These are phyloP conservation scores for Ascodesmis nigricans DNA, from an alignment of 495 filamentous ascomycete genomes.

Conservation along the genomic window DNA sequence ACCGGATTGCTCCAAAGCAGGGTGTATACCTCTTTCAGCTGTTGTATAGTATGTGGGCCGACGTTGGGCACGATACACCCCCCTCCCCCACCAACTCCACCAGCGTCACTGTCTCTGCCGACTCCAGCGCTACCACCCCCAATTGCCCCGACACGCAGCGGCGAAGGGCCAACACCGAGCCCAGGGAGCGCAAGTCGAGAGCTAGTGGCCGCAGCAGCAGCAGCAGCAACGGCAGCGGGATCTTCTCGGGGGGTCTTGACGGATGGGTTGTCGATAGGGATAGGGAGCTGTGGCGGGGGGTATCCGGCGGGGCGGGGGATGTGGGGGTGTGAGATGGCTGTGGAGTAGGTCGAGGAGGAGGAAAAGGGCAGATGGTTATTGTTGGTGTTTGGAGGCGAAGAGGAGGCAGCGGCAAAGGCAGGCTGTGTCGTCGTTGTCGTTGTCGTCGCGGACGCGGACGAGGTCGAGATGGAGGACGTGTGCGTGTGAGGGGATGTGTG, in stretches of 20 bases:
- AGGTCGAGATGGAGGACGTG: background rate
- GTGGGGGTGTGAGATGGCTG: no score
- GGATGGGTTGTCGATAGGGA: no score
- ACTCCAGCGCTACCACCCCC: background rate
- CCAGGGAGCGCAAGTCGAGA: constrained; percentile 2
- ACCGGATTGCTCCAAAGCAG: constrained; percentile 14
- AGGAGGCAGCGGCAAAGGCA: no score
- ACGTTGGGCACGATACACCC: constrained; percentile 5
- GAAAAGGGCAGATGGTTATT: no score
- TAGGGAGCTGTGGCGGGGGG: no score
- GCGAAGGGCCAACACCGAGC: constrained; percentile 4
- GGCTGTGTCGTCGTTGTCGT: constrained; percentile 2
- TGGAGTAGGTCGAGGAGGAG: no score
- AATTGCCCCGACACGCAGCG: no score
- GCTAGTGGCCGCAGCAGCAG: constrained; percentile 6
- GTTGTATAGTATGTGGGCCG: constrained; percentile 16
- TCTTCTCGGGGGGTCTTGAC: no score
- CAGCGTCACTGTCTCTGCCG: background rate
- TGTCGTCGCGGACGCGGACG: background rate
- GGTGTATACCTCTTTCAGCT: constrained; percentile 22
- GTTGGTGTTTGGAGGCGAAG: no score
- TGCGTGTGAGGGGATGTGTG: background rate
- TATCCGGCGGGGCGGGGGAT: no score
- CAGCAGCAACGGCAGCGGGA: no score
- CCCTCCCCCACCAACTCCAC: background rate